These are phyloP conservation scores for Aristolochia contorta DNA, from an alignment of 164 flowering plant genomes.

Conservation along the genomic window DNA sequence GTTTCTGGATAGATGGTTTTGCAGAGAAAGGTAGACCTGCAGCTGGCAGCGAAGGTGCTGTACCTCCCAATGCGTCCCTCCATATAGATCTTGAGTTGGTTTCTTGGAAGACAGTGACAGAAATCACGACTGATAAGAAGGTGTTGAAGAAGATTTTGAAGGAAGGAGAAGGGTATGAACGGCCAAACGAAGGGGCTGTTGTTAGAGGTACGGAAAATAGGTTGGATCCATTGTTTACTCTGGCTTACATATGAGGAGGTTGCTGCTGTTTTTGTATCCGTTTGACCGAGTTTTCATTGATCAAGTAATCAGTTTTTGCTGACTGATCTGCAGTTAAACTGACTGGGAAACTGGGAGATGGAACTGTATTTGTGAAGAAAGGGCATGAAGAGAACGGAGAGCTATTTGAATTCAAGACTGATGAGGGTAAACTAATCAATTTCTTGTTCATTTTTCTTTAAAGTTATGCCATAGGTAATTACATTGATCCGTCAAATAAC, in stretches of 20 bases:
- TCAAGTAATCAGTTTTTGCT: no score
- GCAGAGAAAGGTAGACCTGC: constrained; percentile 76
- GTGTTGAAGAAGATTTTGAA: constrained; percentile 74
- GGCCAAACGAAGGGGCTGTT: constrained; percentile 76
- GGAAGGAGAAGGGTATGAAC: constrained; percentile 92
- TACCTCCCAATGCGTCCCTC: constrained; percentile 76
- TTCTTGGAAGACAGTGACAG: constrained; percentile 88
- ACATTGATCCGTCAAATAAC: not conserved
- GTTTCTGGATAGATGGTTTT: constrained; percentile 58
- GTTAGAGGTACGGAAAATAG: constrained; percentile 36
- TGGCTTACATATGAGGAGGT: not conserved
- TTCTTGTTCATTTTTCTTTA: no score
- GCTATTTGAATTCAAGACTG: constrained; percentile 75
- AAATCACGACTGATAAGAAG: constrained; percentile 73
- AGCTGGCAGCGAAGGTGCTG: constrained; percentile 43
- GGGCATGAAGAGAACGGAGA: constrained; percentile 53
- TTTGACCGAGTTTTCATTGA: no score
- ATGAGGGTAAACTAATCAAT: constrained; percentile 48
- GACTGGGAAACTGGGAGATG: constrained; percentile 75
- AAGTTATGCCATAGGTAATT: not conserved
- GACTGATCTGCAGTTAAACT: constrained; percentile 52
- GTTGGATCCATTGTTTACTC: not conserved
- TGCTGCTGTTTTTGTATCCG: not conserved
- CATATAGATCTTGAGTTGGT: constrained; percentile 58
- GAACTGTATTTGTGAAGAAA: constrained; percentile 69